Evolutionary conservation across 1,284 basidiomycete species (phyloP).

Genomic region (Malassezia vespertilionis): DNA sequence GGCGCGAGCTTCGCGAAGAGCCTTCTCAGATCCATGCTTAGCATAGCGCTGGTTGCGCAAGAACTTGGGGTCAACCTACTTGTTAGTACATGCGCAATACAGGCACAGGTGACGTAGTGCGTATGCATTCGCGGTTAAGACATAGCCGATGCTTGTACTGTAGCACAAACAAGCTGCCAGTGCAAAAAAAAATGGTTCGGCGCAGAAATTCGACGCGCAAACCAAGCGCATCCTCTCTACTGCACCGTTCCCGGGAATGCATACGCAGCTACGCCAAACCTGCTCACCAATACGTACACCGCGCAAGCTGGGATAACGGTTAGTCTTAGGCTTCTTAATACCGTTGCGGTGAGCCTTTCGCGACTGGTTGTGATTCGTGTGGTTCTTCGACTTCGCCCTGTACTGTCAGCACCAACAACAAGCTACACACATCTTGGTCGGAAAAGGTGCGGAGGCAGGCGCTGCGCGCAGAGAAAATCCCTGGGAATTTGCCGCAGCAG

Average conservation of each 20-base stretch:
- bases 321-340: constrained; percentile 52
- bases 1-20: constrained; percentile 25
- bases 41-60: constrained; percentile 72
- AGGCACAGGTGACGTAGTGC: too few relatives aligned
- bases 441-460: background rate
- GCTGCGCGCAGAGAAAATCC: constrained; percentile 8
- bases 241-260: too few relatives aligned
- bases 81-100: constrained; percentile 2
- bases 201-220: too few relatives aligned
- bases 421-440: constrained; percentile 12
- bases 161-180: too few relatives aligned
- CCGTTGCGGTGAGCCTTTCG: constrained; percentile 91
- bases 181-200: too few relatives aligned
- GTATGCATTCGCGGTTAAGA: too few relatives aligned
- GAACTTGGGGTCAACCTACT: constrained; percentile 65
- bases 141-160: too few relatives aligned
- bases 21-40: constrained; percentile 64
- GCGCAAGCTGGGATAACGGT: constrained; percentile 71
- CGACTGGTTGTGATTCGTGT: constrained; percentile 50
- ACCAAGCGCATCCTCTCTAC: too few relatives aligned
- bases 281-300: constrained; percentile 64
- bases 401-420: constrained; percentile 1
- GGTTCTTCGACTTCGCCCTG: constrained; percentile 46
- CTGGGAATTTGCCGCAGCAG: constrained; percentile 19
- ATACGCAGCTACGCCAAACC: too few relatives aligned